phyloP scores from a whole-genome alignment of 805 yeast species.

The Candida ulmi region DNA sequence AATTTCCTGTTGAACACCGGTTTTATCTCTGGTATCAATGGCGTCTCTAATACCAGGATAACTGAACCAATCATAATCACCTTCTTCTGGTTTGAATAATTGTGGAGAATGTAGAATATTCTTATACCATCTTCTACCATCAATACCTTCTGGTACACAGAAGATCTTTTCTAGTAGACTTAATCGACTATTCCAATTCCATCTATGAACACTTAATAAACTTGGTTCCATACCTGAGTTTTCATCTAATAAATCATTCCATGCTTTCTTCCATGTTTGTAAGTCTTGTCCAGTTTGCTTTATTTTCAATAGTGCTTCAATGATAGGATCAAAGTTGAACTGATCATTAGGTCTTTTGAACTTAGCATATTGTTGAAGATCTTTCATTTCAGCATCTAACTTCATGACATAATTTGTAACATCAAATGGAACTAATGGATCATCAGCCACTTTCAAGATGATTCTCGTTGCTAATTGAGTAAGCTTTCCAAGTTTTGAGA shows the following conservation, averaged over 20 bases:
- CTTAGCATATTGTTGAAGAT: slow-evolving; percentile 37
- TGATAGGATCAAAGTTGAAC: slow-evolving; percentile 25
- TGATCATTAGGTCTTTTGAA: slow-evolving; percentile 15
- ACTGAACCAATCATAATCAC: slow-evolving; percentile 48
- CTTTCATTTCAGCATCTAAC: slow-evolving; percentile 39
- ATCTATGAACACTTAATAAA: slow-evolving; percentile 60
- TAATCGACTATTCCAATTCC: slow-evolving; percentile 76
- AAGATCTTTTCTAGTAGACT: slow-evolving; percentile 49
- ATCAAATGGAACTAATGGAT: slow-evolving; percentile 71
- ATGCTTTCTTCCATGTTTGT: slow-evolving; percentile 52
- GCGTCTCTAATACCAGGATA: slow-evolving; percentile 79
- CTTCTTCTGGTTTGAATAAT: slow-evolving; percentile 43
- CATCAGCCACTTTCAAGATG: slow-evolving; percentile 58
- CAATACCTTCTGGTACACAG: slow-evolving; percentile 37
- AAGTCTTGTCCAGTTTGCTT: slow-evolving; percentile 40
- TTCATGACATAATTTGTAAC: slow-evolving; percentile 39
- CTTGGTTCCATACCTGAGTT: slow-evolving; percentile 69
- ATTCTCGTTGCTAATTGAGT: slow-evolving; percentile 50
- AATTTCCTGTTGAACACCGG: slow-evolving; percentile 49
- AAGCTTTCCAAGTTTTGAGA: slow-evolving; percentile 50
- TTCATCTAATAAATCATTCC: slow-evolving; percentile 51
- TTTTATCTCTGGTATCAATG: slow-evolving; percentile 42
- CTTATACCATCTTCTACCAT: slow-evolving; percentile 56
- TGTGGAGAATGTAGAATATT: slow-evolving; percentile 71
- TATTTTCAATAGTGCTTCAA: slow-evolving; percentile 32